Evolutionary conservation across 495 filamentous ascomycete genomes (phyloP), one percentile per base, ranked within the genome.

Genomic region (Daldinia decipiens): DNA sequence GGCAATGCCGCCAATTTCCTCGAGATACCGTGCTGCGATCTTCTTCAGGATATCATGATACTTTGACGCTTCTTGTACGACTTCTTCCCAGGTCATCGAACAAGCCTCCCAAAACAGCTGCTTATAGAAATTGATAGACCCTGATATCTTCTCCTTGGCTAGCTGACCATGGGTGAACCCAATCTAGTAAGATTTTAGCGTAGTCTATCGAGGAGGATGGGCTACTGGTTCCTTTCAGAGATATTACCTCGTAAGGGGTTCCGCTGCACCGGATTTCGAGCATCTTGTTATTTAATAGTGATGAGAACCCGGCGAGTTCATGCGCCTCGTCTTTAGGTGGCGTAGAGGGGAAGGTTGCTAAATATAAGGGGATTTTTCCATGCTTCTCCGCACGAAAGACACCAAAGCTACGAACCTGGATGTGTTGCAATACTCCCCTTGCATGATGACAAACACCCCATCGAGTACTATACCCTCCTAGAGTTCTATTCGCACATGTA

Each of bases 1-100:
- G 0, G 89, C 88, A 39, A 91, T 84, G 3, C 83, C 83, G 53
- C 61, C 66, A 74, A 90, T 88, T 69, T 91, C 87, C 9, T 75
- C 72, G 5, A 83, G 72, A 45, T 88, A 79, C 15, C 82, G 74
- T 0, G 87, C 84, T 61, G 63, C 57, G 32, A 76, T 66, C 12
- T 45, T 39, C 53, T 77, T 65, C 19, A 80, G 62, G 1, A 72
- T 63, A 15, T 67, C 53, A 27, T 65, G 47, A 53, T 76, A 80
- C 47, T 62, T 70, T 7, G 63, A 47, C 2, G 71, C 63, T 51
- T 75, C 76, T 56, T 73, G 66, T 1, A 67, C n/a, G n/a, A 76
- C 74, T 29, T 74, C 66, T 0, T 64, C 15, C 76, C 76, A 78
- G 45, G 69, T 19, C 52, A 76, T 26, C 1, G 72, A 71, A 21